These are phyloP conservation scores for Ustilaginoidea virens DNA, from an alignment of 2,329 filamentous ascomycete species.

Conservation along the genomic window DNA sequence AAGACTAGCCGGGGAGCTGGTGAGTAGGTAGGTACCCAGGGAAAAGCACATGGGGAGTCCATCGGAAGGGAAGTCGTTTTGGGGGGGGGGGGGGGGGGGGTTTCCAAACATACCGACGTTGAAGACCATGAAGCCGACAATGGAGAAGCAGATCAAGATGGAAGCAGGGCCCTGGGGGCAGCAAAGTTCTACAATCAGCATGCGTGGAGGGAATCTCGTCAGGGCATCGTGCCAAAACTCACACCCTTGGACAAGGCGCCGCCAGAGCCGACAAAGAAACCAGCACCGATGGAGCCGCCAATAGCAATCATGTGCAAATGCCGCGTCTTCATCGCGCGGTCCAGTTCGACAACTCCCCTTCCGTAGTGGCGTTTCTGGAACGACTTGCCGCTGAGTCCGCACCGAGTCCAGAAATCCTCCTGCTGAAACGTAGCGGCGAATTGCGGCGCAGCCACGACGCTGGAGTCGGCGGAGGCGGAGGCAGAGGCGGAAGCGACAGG, in stretches of 20 bases:
- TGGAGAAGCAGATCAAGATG: slow-evolving; percentile 33
- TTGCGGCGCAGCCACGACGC: slow-evolving; percentile 3
- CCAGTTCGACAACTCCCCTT: slow-evolving; percentile 19
- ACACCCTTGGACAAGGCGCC: slow-evolving; percentile 35
- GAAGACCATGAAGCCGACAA: slow-evolving; percentile 42
- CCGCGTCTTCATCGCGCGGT: slow-evolving; percentile 36
- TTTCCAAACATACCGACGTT: slow-evolving; percentile 13
- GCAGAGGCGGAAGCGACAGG: not conserved
- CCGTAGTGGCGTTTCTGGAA: slow-evolving; percentile 19
- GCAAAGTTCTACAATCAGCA: no score
- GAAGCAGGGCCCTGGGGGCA: slow-evolving; percentile 20
- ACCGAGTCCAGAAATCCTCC: slow-evolving; percentile 18
- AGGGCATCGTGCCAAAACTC: slow-evolving; percentile 10
- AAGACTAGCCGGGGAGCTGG: no score
- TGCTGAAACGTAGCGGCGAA: slow-evolving; percentile 10
- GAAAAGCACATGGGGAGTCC: not conserved
- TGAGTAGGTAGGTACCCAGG: no score
- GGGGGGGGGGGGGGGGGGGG: no score
- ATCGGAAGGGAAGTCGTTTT: no score
- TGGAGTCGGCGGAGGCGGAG: slow-evolving; percentile 2
- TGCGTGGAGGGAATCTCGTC: not conserved
- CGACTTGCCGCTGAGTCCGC: slow-evolving; percentile 19
- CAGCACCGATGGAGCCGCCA: slow-evolving; percentile 45
- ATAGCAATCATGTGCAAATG: slow-evolving; percentile 50
- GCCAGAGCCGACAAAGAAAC: slow-evolving; percentile 47